phyloP scores from a whole-genome alignment of 108 stramenopile species.

The Mayamaea pseudoterrestris region DNA sequence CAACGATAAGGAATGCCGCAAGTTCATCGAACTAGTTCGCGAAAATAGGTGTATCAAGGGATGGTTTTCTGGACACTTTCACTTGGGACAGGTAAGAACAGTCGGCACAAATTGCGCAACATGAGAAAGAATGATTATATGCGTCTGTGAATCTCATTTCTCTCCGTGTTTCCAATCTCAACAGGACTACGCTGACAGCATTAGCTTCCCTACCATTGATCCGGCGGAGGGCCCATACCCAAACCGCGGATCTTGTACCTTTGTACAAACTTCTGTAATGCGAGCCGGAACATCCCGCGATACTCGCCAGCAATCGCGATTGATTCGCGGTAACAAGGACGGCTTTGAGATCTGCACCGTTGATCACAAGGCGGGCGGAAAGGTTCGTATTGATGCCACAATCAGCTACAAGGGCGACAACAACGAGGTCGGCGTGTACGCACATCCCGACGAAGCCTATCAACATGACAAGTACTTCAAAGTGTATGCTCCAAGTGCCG shows the following conservation, averaged over 20 bases:
- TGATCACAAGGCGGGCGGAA: conserved; percentile 84
- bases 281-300: conserved; percentile 72
- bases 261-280: conserved; percentile 85
- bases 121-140: too few species aligned
- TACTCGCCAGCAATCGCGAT: conserved; percentile 72
- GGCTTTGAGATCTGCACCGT: conserved; percentile 85
- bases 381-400: conserved; percentile 51
- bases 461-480: conserved; percentile 53
- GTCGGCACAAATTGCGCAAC: too few species aligned
- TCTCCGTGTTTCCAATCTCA: conserved; percentile 90
- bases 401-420: conserved; percentile 33
- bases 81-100: too few species aligned
- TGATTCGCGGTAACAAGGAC: conserved; percentile 74
- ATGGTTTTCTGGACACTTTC: conserved; percentile 94
- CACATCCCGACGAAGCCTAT: conserved; percentile 52
- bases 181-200: conserved; percentile 27
- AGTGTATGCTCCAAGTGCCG: conserved; percentile 35
- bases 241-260: conserved; percentile 64
- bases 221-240: conserved; percentile 37
- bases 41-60: conserved; percentile 76
- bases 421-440: conserved; percentile 46
- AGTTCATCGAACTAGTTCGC: conserved; percentile 70
- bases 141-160: too few species aligned
- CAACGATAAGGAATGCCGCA: conserved; percentile 18
- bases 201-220: conserved; percentile 30